Base-by-base conservation (phyloP, 805 yeast genomes). In the Monosporozyma solicola region DNA sequence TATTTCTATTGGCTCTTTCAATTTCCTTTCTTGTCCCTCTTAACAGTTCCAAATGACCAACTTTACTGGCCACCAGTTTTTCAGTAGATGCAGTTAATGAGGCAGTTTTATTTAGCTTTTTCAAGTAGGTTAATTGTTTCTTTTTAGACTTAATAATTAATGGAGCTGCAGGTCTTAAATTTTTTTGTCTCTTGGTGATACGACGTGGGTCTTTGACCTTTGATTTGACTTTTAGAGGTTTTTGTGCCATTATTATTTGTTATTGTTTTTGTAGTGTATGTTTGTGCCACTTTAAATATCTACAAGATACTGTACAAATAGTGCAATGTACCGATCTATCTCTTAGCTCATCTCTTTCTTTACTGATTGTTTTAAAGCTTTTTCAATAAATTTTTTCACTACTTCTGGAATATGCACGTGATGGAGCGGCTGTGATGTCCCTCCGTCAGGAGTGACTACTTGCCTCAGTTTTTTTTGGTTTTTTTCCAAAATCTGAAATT, bases 41-140 rank as follows among this genome's bases (percentile, higher is more conserved):
- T 58, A 92, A 73, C 41, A 92, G 67, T 72, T 92, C 99, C 62
- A 92, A 76, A 69, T 92, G 98, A 27, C 99, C 99, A 7, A 92
- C 97, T 67, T 92, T 79, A 53, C 95, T 77, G 1, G 97, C 84
- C 59, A 92, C 81, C 53, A 89, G 75, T 71, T 82, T 89, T 71
- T 92, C 99, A 3, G 98, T 92, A 3, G 80, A 64, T 71, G 74
- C 66, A 74, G 80, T 59, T 75, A 73, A 65, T 1, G 76, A 72
- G 29, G 71, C 65, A 43, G 76, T 74, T 66, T 83, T 84, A 50
- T 77, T 73, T 54, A 85, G 71, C 59, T 80, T 80, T 54, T 77
- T 75, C 57, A 82, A 72, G 54, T 76, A 78, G 44, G 75, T 73
- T 7, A 75, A 70, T 20, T 74, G 73, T 41, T 76, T 72, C 64